Conservation (phyloP, 1,284 basidiomycete species). For the Thelephora terrestris region DNA sequence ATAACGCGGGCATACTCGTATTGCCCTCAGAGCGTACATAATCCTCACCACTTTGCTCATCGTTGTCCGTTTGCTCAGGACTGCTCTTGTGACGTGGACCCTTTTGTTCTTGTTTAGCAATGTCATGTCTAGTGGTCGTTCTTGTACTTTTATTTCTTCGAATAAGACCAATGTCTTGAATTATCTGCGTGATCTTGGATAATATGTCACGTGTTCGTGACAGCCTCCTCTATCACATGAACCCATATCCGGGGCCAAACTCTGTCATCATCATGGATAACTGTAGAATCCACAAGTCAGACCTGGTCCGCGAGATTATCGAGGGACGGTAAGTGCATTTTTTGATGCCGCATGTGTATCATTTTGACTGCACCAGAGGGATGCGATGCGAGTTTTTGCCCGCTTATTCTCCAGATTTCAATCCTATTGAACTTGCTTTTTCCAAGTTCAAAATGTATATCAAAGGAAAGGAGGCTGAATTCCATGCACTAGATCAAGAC, state of each 20-base stretch:
- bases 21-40: too few species aligned
- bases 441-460: constrained; percentile 13
- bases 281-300: constrained; percentile 21
- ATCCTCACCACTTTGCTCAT: too few species aligned
- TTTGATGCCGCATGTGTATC: not conserved
- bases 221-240: constrained; percentile 21
- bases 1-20: too few species aligned
- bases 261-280: constrained; percentile 28
- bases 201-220: too few species aligned
- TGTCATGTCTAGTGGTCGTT: too few species aligned
- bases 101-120: too few species aligned
- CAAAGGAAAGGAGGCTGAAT: not conserved
- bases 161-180: too few species aligned
- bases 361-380: constrained; percentile 6
- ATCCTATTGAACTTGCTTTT: constrained; percentile 16
- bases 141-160: too few species aligned
- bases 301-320: constrained; percentile 16
- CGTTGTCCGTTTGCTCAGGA: too few species aligned
- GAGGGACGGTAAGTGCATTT: constrained; percentile 7
- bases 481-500: not conserved
- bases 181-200: too few species aligned
- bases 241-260: constrained; percentile 17
- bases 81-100: too few species aligned
- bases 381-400: constrained; percentile 15
- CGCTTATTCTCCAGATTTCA: constrained; percentile 20